These are phyloP conservation scores for Colletotrichum ledebouriae DNA, from an alignment of 2,329 filamentous ascomycete species.

Conservation along the genomic window DNA sequence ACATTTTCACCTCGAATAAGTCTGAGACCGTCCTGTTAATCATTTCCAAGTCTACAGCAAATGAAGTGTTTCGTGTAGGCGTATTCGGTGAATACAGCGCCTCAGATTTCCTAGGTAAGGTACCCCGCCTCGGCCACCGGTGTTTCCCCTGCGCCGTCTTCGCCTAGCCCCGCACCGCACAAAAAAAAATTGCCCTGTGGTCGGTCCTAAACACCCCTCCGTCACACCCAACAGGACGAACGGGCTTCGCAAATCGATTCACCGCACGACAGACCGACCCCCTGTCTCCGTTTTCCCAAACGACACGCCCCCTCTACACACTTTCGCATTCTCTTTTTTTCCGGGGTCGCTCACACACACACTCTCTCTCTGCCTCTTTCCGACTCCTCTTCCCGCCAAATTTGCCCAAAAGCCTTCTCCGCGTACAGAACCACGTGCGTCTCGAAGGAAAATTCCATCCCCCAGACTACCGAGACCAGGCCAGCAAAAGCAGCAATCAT, in stretches of 20 bases:
- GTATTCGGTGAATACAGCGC: too few species aligned
- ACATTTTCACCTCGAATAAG: too few species aligned
- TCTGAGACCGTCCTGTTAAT: too few species aligned
- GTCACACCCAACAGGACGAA: constrained; percentile 29
- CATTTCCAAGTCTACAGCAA: too few species aligned
- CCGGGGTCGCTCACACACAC: constrained; percentile 32
- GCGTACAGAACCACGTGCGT: constrained; percentile 31
- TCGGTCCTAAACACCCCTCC: constrained; percentile 37
- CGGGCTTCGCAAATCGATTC: constrained; percentile 39
- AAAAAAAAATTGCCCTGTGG: constrained; percentile 42
- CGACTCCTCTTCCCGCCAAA: constrained; percentile 42
- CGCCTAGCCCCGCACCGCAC: constrained; percentile 52
- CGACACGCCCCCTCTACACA: constrained; percentile 37
- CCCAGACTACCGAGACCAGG: constrained; percentile 15
- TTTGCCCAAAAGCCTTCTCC: constrained; percentile 34
- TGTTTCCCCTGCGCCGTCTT: constrained; percentile 44
- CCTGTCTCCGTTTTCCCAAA: constrained; percentile 41
- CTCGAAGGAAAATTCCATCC: neutral
- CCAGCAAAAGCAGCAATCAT: constrained; percentile 44
- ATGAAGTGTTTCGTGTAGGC: too few species aligned
- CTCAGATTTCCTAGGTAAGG: neutral
- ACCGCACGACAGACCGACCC: constrained; percentile 42
- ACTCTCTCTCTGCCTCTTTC: neutral
- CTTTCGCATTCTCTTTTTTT: constrained; percentile 40
- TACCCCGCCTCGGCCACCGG: constrained; percentile 46